A percentile compares a stretch with the other conserved stretches of the same genome.
These are phyloP conservation scores for Diospyros lotus DNA, from an alignment of 148 eudicot genomes.

Conservation along the genomic window DNA sequence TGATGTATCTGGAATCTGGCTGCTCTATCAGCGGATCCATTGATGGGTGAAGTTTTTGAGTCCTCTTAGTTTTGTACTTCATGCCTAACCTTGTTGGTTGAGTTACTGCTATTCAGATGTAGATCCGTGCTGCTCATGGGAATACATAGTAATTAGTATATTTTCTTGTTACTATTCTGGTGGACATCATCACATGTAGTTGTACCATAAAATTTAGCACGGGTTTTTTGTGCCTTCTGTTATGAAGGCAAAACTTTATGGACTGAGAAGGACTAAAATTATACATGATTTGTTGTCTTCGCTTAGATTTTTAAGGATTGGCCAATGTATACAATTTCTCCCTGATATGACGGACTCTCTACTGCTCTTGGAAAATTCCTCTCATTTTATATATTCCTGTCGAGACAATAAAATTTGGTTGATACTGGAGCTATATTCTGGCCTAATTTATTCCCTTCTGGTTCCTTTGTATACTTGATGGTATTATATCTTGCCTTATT, in stretches of 20 bases:
- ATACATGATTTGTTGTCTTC: background rate
- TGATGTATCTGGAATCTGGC: background rate
- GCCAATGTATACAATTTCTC: background rate
- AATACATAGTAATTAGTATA: background rate
- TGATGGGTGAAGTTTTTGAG: background rate
- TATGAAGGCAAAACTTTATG: background rate
- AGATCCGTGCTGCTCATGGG: background rate
- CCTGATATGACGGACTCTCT: too few species aligned
- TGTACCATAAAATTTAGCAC: background rate
- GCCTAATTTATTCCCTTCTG: too few species aligned
- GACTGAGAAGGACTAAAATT: background rate
- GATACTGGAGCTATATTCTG: too few species aligned
- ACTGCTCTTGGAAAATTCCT: background rate
- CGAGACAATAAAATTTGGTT: background rate
- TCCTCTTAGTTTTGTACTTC: background rate
- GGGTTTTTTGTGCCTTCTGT: background rate
- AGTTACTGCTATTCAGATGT: background rate
- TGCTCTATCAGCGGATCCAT: background rate
- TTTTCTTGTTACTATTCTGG: background rate
- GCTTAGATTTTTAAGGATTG: background rate
- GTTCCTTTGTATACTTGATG: background rate
- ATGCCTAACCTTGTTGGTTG: background rate
- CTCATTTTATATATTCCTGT: background rate
- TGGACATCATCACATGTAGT: background rate
- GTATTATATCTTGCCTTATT: background rate